Base-by-base conservation (phyloP, 495 filamentous ascomycete genomes). In the Penicillium paradoxum region DNA sequence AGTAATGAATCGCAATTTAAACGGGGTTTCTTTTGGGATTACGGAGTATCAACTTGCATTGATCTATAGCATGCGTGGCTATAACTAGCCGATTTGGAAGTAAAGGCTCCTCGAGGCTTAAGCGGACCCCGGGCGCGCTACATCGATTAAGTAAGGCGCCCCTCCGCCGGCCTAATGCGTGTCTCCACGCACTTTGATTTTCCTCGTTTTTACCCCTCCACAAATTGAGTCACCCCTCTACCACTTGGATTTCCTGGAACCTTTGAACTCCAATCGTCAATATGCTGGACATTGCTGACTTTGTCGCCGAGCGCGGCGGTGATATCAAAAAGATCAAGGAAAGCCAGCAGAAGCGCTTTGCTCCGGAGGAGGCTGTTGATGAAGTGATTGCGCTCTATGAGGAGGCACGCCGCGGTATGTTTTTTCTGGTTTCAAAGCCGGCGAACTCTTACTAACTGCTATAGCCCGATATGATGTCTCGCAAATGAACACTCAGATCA, bases 281-380 rank as follows among this genome's bases (percentile, higher is more conserved):
- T 45, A 90, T 89, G 89, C 78, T 96, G 53, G 90, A 91, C 72
- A 75, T 92, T 45, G 75, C 81, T 58, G 87, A 89, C 62, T 91
- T 91, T 72, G 83, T 98, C 69, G 74, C 78, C 60, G 88, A 96
- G 62, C 85, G 89, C 54, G 93, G 91, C 57, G 95, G 93, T 55
- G 80, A 96, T 73, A 88, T 89, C 11, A 84, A 91, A 53, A 82
- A 81, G 69, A 93, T 98, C 71, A 88, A 86, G 66, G 89, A 96
- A 69, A 90, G 85, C 60, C 93, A 98, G 70, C 79, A 84, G 60
- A 83, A 81, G 59, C 86, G 95, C 50, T 79, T 81, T 73, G 92
- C 88, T 24, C 79, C 85, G 2, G 88, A 88, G 59, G 85, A 88
- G 64, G 79, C 79, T 22, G 93, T 97, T 29, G 95, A 98, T 71